A percentile compares a stretch with the other conserved stretches of the same genome.
These are phyloP conservation scores for Graphiopsis chlorocephala DNA, from an alignment of 2,329 filamentous ascomycete species.

Conservation along the genomic window DNA sequence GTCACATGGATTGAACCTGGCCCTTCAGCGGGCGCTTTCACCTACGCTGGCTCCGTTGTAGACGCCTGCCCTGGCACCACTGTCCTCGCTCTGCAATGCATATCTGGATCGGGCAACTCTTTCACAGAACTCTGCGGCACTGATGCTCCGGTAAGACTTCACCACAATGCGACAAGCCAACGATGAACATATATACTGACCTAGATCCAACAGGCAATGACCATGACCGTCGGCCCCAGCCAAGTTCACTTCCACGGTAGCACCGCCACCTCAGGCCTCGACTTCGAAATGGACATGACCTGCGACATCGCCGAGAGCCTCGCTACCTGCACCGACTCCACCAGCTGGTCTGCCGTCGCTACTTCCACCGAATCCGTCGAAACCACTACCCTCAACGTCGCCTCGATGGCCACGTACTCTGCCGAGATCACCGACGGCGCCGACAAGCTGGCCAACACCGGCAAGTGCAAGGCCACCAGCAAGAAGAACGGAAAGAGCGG, in stretches of 20 bases:
- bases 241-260: conserved; percentile 10
- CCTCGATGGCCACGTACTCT: conserved; percentile 5
- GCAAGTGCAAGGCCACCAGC: conserved; percentile 1
- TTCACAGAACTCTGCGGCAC: conserved; percentile 9
- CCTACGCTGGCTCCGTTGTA: conserved; percentile 10
- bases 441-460: conserved; percentile 10
- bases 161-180: not conserved
- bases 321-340: conserved; percentile 15
- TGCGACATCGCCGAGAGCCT: conserved; percentile 8
- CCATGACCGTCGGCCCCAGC: conserved; percentile 15
- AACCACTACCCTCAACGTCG: conserved; percentile 4
- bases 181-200: not conserved
- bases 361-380: conserved; percentile 8
- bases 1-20: conserved; percentile 15
- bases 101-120: not conserved
- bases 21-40: conserved; percentile 3
- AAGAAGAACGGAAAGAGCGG: not conserved
- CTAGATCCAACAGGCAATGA: conserved; percentile 1
- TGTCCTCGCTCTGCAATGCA: conserved; percentile 13
- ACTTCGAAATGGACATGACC: conserved; percentile 14
- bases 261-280: conserved; percentile 10
- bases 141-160: conserved; percentile 6
- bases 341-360: conserved; percentile 15
- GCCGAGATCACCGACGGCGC: conserved; percentile 12
- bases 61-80: conserved; percentile 16